These are phyloP conservation scores for Lactifluus subvellereus DNA, from an alignment of 768 basidiomycete species.

Conservation along the genomic window DNA sequence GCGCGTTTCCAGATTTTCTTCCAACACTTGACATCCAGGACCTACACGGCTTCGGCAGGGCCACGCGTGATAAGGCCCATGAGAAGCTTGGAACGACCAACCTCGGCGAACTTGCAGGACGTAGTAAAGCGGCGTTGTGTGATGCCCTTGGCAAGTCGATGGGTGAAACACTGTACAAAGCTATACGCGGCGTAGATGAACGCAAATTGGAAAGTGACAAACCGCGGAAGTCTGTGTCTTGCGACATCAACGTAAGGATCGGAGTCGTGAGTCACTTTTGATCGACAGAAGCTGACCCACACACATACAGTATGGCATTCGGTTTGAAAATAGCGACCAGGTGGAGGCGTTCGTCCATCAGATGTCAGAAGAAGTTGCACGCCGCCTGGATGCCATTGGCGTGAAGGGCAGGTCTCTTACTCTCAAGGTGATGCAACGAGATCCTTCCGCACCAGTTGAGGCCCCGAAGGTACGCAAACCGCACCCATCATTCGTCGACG, in stretches of 20 bases:
- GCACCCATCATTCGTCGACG: neutral
- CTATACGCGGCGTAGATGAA: constrained; percentile 77
- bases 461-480: constrained; percentile 67
- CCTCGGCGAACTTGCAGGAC: constrained; percentile 61
- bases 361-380: constrained; percentile 72
- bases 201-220: constrained; percentile 77
- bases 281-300: constrained; percentile 10
- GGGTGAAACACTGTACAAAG: constrained; percentile 83
- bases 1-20: constrained; percentile 49
- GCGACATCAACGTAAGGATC: constrained; percentile 83
- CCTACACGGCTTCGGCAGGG: constrained; percentile 81
- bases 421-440: constrained; percentile 84
- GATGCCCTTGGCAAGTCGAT: constrained; percentile 71
- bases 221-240: constrained; percentile 84
- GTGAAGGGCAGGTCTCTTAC: constrained; percentile 74
- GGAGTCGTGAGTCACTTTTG: constrained; percentile 3
- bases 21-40: constrained; percentile 69
- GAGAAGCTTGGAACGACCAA: constrained; percentile 71
- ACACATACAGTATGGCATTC: constrained; percentile 80
- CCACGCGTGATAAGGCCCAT: constrained; percentile 67
- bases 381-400: constrained; percentile 58
- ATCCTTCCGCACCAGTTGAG: constrained; percentile 81
- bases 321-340: constrained; percentile 79
- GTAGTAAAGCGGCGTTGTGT: constrained; percentile 59
- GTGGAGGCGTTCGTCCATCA: constrained; percentile 73